Conservation (phyloP, 1,284 basidiomycete species). For the Moesziomyces antarcticus region DNA sequence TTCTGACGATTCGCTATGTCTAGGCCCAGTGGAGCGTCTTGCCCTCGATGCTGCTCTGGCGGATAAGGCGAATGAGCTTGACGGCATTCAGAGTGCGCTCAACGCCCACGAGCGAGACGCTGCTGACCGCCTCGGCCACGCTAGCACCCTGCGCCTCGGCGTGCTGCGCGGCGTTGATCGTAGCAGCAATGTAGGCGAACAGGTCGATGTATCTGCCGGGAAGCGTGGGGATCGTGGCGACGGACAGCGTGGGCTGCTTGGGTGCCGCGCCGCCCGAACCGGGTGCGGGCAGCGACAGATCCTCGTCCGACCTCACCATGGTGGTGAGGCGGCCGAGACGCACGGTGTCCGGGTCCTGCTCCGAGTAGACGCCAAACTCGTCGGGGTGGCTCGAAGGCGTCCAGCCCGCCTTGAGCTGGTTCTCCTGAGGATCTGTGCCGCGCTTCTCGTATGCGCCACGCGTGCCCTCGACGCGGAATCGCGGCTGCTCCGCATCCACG, state of each 20-base stretch:
- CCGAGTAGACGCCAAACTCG: conserved; percentile 61
- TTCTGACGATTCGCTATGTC: conserved; percentile 1
- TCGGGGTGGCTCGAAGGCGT: conserved; percentile 52
- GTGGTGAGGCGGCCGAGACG: conserved; percentile 59
- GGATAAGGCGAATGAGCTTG: conserved; percentile 55
- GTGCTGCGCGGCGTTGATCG: conserved; percentile 48
- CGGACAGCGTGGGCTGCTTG: conserved; percentile 54
- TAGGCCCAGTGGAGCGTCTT: conserved; percentile 46
- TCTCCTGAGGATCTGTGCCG: conserved; percentile 65
- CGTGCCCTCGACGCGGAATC: conserved; percentile 61
- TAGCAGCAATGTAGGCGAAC: conserved; percentile 58
- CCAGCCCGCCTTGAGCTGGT: conserved; percentile 64
- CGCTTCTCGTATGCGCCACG: conserved; percentile 61
- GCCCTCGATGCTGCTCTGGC: conserved; percentile 52
- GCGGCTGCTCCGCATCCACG: conserved; percentile 57
- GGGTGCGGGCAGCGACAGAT: conserved; percentile 24
- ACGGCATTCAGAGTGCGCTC: conserved; percentile 50
- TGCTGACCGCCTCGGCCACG: conserved; percentile 25
- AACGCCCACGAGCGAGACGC: conserved; percentile 40
- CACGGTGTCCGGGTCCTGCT: conserved; percentile 46
- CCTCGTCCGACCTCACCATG: conserved; percentile 20
- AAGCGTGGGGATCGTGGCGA: conserved; percentile 58
- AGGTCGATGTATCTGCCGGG: conserved; percentile 62
- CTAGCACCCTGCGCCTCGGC: conserved; percentile 28
- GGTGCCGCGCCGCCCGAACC: conserved; percentile 23